Percentiles rank a stretch among this genome's conserved stretches.
Evolutionary conservation across 345 rosid species (phyloP).

Genomic region (Psidium guajava): DNA sequence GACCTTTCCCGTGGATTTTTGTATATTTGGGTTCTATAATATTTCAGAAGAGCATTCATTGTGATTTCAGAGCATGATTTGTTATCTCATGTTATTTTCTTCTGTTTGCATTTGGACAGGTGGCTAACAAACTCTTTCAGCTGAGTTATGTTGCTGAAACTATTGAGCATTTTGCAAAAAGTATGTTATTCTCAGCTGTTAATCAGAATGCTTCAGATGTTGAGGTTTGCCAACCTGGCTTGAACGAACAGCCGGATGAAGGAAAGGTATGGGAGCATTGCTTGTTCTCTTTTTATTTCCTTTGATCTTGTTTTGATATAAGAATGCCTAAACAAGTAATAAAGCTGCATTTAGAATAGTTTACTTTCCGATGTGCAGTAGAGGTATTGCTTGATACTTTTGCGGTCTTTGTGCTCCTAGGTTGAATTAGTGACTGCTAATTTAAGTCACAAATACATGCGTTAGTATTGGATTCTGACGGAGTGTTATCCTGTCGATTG

Average conservation of each 20-base stretch:
- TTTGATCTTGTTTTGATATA: not conserved
- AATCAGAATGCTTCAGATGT: conserved; percentile 28
- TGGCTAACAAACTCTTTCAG: conserved; percentile 91
- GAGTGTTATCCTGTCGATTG: not conserved
- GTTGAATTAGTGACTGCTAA: not conserved
- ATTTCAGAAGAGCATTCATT: not conserved
- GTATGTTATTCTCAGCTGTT: conserved; percentile 62
- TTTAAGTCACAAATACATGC: not conserved
- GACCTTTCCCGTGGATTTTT: not conserved
- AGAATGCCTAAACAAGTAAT: not conserved
- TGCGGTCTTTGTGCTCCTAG: not conserved
- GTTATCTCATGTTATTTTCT: not conserved
- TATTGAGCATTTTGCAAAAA: conserved; percentile 82
- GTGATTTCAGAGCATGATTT: not conserved
- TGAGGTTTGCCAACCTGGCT: conserved; percentile 28
- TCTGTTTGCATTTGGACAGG: conserved; percentile 35
- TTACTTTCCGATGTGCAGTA: not conserved
- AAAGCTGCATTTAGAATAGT: not conserved
- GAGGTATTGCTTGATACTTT: not conserved
- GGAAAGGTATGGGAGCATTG: conserved; percentile 35
- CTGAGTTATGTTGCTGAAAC: conserved; percentile 52
- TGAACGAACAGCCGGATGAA: conserved; percentile 14
- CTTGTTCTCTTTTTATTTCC: not conserved
- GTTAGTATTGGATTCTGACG: not conserved
- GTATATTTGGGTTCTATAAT: not conserved